A percentile compares a stretch with the other conserved stretches of the same genome.
These are phyloP conservation scores for Suillus weaverae DNA, from an alignment of 768 basidiomycete genomes.

Conservation along the genomic window DNA sequence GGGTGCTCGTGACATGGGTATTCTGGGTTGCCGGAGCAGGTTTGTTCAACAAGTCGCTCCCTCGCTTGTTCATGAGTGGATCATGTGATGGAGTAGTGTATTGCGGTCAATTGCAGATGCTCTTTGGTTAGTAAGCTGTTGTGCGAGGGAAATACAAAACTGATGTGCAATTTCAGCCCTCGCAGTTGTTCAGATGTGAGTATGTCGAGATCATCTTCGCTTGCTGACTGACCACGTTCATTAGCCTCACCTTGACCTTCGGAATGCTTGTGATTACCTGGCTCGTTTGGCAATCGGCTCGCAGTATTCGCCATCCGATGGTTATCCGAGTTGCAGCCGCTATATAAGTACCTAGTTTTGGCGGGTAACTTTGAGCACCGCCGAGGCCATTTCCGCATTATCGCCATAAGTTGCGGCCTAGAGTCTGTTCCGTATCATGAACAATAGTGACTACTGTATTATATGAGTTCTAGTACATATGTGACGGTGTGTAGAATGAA, in stretches of 20 bases:
- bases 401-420: neutral
- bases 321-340: constrained; percentile 19
- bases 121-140: constrained; percentile 47
- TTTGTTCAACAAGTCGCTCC: constrained; percentile 49
- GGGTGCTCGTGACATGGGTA: constrained; percentile 58
- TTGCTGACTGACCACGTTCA: constrained; percentile 14
- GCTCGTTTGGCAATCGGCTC: constrained; percentile 54
- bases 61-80: constrained; percentile 40
- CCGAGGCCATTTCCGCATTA: constrained; percentile 1
- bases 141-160: neutral
- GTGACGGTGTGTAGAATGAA: neutral
- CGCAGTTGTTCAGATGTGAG: constrained; percentile 55
- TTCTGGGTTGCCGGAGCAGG: constrained; percentile 61
- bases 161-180: constrained; percentile 35
- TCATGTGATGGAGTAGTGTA: constrained; percentile 47
- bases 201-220: constrained; percentile 9
- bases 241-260: constrained; percentile 46
- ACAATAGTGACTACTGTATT: neutral
- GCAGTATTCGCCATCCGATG: constrained; percentile 35
- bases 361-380: neutral
- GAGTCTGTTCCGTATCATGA: neutral
- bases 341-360: neutral
- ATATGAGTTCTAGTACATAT: neutral
- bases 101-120: constrained; percentile 54
- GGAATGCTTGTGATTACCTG: constrained; percentile 50